Evolutionary conservation across 139 green algal species (phyloP), one percentile per base, ranked within the genome.

Genomic region (Coccomyxa sp.): DNA sequence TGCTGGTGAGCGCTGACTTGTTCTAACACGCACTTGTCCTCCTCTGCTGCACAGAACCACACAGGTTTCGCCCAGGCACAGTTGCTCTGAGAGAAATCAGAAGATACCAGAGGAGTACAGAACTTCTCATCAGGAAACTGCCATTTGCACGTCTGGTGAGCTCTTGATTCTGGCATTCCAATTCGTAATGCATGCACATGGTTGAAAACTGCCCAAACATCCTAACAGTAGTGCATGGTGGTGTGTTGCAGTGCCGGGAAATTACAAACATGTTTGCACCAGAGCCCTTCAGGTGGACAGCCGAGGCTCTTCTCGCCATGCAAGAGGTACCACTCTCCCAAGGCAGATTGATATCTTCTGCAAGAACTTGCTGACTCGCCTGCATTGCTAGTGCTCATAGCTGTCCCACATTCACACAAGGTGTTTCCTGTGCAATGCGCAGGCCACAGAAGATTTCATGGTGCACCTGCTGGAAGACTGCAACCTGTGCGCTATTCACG

Each of bases 401-500:
- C 31, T 58, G 31, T 59, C 14, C 32, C 14, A 1, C 13, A 3
- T 78, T 78, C 71, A 32, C 27, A 80, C 15, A 32, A 80, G 31
- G 13, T 13, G 3, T 80, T 18, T 15, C 15, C 31, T 57, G 30
- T 28, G 31, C 31, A 4, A n/a, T 58, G 31, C 87, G 79, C 85
- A 95, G 89, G 90, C 95, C 9, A 92, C 94, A 67, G 97, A 99
- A 87, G 97, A 98, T 83, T 99, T 99, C 84, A 89, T 96, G 58
- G 91, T 97, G 28, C 94, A 98, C 84, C 86, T 99, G 63, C 93
- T 99, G 84, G 95, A 98, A 86, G 95, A 98, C 87, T 94, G 87
- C 89, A 98, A 98, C 87, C 87, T 98, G 77, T 98, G 95, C 88
- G 95, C 95, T 45, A 98, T 98, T 84, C 95, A 98, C 81, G 95